Percentiles rank a stretch among this genome's conserved stretches.
Conservation (phyloP, 2,329 filamentous ascomycete species). For the Botrytis galanthina region DNA sequence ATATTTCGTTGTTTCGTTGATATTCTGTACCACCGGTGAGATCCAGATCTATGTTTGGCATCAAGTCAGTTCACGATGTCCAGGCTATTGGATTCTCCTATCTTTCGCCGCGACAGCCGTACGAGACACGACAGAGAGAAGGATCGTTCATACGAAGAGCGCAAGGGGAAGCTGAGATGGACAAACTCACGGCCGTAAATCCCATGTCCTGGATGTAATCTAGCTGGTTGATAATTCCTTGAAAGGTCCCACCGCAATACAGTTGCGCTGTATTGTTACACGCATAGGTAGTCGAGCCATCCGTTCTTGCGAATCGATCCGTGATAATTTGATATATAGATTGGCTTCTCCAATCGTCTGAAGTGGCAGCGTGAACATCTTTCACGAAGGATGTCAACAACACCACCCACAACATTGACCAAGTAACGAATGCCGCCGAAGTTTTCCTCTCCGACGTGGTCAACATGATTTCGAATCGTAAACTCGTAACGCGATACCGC, state of each 20-base stretch:
- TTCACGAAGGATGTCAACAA: background rate
- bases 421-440: constrained; percentile 24
- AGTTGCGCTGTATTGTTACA: constrained; percentile 33
- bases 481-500: background rate
- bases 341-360: constrained; percentile 38
- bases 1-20: constrained; percentile 40
- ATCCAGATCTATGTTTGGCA: constrained; percentile 40
- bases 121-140: background rate
- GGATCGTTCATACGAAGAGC: background rate
- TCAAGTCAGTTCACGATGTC: constrained; percentile 8
- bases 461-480: constrained; percentile 9
- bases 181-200: constrained; percentile 33
- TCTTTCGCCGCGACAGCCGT: background rate
- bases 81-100: background rate
- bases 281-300: constrained; percentile 37
- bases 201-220: constrained; percentile 48
- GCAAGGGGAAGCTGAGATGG: background rate
- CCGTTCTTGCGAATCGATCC: constrained; percentile 41
- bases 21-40: constrained; percentile 43
- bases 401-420: constrained; percentile 14
- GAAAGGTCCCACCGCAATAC: constrained; percentile 49
- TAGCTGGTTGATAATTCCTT: constrained; percentile 45
- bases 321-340: constrained; percentile 45
- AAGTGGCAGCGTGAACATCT: constrained; percentile 22
- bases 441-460: constrained; percentile 18